These are phyloP conservation scores for Venturia pyrina DNA, from an alignment of 2,329 filamentous ascomycete species.

Conservation along the genomic window DNA sequence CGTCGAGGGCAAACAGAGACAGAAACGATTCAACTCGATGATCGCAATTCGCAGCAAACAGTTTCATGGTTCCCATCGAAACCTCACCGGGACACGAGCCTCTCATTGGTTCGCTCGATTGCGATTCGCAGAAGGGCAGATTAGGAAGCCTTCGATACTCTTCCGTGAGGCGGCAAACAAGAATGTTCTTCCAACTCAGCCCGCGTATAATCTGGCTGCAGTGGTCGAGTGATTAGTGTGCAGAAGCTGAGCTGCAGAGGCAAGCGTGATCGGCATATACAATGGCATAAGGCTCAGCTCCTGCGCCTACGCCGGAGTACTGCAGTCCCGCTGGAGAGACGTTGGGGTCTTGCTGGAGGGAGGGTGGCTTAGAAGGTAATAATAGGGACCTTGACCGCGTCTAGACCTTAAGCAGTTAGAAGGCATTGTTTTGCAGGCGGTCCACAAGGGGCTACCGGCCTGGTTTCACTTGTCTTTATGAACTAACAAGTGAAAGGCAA, in stretches of 20 bases:
- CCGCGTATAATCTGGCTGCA: not conserved
- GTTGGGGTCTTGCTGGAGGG: not conserved
- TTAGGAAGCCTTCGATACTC: not conserved
- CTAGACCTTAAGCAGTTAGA: not conserved
- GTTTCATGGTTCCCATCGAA: not conserved
- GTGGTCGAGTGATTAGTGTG: not conserved
- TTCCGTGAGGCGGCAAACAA: not conserved
- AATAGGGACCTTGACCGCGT: not conserved
- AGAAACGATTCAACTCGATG: not conserved
- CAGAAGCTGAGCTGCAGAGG: conserved; percentile 2
- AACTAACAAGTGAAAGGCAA: not conserved
- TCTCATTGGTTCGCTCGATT: too few relatives aligned
- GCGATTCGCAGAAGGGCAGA: not conserved
- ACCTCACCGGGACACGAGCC: not conserved
- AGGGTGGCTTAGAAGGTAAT: not conserved
- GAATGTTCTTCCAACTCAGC: not conserved
- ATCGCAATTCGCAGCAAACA: not conserved
- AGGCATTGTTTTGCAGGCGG: not conserved
- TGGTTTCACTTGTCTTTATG: not conserved
- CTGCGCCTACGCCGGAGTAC: not conserved
- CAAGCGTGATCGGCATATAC: not conserved
- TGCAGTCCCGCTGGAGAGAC: not conserved
- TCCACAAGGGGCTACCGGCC: not conserved
- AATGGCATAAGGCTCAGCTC: not conserved
- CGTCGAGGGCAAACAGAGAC: not conserved